Evolutionary conservation across 768 basidiomycete genomes (phyloP).

Genomic region (Boletellus ananiceps): DNA sequence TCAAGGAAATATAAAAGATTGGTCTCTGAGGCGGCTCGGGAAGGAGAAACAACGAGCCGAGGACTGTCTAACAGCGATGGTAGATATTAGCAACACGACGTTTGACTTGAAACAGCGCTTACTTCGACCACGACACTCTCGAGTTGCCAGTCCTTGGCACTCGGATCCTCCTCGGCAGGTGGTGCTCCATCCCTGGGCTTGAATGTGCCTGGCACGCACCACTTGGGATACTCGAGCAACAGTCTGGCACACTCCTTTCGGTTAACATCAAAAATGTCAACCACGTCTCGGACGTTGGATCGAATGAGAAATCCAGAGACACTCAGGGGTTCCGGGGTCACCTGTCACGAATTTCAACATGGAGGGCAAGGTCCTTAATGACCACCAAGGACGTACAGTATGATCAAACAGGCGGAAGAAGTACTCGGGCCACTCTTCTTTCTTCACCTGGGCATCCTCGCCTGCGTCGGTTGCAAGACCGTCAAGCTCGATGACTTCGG

Average conservation of each 20-base stretch:
- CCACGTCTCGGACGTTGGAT: constrained; percentile 64
- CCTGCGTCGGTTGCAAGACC: constrained; percentile 62
- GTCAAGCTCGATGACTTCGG: constrained; percentile 82
- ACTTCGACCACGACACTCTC: constrained; percentile 90
- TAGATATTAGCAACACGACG: not conserved
- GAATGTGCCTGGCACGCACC: constrained; percentile 81
- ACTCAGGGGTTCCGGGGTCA: constrained; percentile 71
- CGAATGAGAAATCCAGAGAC: constrained; percentile 79
- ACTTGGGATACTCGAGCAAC: constrained; percentile 80
- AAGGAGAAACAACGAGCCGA: constrained; percentile 69
- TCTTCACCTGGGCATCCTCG: constrained; percentile 69
- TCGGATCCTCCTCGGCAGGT: constrained; percentile 43
- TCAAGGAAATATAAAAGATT: constrained; percentile 81
- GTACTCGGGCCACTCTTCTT: constrained; percentile 79
- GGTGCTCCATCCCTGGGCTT: constrained; percentile 68
- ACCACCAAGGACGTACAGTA: constrained; percentile 33
- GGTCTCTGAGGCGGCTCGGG: constrained; percentile 75
- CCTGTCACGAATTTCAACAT: constrained; percentile 36
- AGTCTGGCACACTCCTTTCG: constrained; percentile 91
- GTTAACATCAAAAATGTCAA: constrained; percentile 93
- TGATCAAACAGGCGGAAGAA: constrained; percentile 64
- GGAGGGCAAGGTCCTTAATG: not conserved
- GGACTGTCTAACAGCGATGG: constrained; percentile 49
- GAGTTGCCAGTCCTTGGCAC: constrained; percentile 75
- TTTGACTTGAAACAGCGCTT: constrained; percentile 7